Base-by-base conservation (phyloP, 2,329 filamentous ascomycete genomes). In the Monosporascus cannonballus region DNA sequence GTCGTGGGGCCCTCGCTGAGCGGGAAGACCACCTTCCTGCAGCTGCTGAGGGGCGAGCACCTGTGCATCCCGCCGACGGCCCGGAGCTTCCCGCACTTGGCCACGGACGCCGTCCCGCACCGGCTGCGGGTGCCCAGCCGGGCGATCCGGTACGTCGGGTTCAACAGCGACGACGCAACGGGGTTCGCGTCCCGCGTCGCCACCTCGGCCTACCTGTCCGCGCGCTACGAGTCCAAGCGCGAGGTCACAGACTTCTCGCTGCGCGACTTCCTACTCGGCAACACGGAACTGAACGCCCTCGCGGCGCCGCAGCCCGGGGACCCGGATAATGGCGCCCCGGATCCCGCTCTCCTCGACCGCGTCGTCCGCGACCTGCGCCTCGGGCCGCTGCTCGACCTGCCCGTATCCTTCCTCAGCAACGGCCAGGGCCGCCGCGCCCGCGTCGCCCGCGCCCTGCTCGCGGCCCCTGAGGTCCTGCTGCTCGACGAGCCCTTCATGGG, bases 401-500 rank as follows among this genome's bases (percentile, higher is more conserved):
- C 93, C 0, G 89, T 97, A 7, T 83, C 89, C 24, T 96, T 94
- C 67, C 72, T 99, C 51, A 96, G 91, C 67, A 96, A 97, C 69
- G 94, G 94, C 0, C 94, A 99, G 71, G 93, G 89, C 6, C 78
- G 93, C 57, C 77, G 94, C 51, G 89, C 93, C 7, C 83, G 90
- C 56, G 96, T 99, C 60, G 94, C 91, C 2, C 89, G 90, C 61
- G 91, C 92, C 0, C 72, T 99, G 49, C 76, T 97, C 54, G 84
- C 77, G 6, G 79, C 80, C 50, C 94, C 94, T 0, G 88, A 95
- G 68, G 79, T 96, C 11, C 67, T 99, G 55, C 76, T 97, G 50
- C 76, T 96, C 2, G 94, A 99, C 70, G 93, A 96, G 62, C 93
- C 94, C 1, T 96, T 96, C 65, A 96, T 96, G 89, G 93, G 94